Evolutionary conservation across 345 rosid species (phyloP), one percentile per base, ranked within the genome.

Genomic region (Dovyalis caffra): DNA sequence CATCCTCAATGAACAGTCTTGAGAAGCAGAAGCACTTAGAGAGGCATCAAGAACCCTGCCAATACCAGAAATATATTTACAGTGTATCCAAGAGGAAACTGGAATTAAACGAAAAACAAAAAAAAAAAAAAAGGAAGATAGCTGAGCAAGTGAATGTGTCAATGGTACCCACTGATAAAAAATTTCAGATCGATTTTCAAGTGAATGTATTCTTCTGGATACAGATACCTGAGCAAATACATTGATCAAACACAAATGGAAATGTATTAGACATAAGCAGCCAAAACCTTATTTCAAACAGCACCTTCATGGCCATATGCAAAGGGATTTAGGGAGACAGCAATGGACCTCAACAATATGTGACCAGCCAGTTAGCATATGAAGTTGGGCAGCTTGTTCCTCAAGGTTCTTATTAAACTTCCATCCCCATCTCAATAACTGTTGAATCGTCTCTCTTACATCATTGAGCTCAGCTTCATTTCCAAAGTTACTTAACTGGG

Each of bases 341-440:
- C 68, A 49, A 71, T 51, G 33, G 67, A 94, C 98, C 99, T 95
- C 98, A 72, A 86, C 95, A 78, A 92, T 84, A 71, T 91, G 99
- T 76, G 98, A 88, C 98, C 99, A 95, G 69, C 92, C 99, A 77
- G 93, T 85, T 85, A 95, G 86, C 98, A 91, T 92, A 78, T 95
- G 99, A 83, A 95, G 99, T 78, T 95, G 98, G 76, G 95, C 97
- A 78, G 98, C 97, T 83, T 91, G 97, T 80, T 95, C 99, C 85
- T 95, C 98, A 61, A 95, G 97, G 86, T 92, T 95, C 74, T 86
- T 90, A 80, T 95, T 92, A 83, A 89, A 86, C 81, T 88, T 92
- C 99, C 97, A 95, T 66, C 92, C 99, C 98, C 99, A 92, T 88
- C 96, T 89, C 80, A 95, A 77, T 73, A 92, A 83, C 70, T 88